Percentiles rank a stretch among this genome's conserved stretches.
These are phyloP conservation scores for Petunia axillaris DNA, from an alignment of 257 asterid species.

Conservation along the genomic window DNA sequence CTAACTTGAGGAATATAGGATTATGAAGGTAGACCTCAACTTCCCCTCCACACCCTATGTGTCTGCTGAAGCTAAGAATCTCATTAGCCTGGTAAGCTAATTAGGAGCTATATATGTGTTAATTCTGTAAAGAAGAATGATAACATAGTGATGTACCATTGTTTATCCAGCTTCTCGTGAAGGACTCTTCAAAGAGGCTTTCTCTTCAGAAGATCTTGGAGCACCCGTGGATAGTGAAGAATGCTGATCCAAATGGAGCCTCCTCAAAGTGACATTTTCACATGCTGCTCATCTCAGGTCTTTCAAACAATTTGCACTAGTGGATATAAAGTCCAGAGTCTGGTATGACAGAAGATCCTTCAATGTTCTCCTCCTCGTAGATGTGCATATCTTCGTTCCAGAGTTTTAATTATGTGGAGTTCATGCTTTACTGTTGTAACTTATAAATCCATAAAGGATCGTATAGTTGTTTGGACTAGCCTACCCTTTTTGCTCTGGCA, in stretches of 20 bases:
- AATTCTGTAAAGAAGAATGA: background rate
- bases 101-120: background rate
- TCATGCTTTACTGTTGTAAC: no score
- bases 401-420: no score
- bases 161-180: constrained; percentile 78
- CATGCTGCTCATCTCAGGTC: no score
- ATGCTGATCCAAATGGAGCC: constrained; percentile 51
- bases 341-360: no score
- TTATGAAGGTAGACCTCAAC: constrained; percentile 82
- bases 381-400: no score
- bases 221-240: constrained; percentile 85
- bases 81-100: constrained; percentile 65
- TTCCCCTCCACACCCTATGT: constrained; percentile 69
- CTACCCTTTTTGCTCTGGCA: no score
- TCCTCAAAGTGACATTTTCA: constrained; percentile 38
- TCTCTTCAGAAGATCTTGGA: constrained; percentile 72
- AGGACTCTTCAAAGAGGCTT: constrained; percentile 83
- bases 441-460: no score
- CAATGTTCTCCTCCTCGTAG: no score
- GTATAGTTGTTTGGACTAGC: no score
- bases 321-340: no score
- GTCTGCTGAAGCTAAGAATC: constrained; percentile 76
- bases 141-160: constrained; percentile 23
- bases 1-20: constrained; percentile 47
- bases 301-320: no score